These are phyloP conservation scores for Hypoxylon sp. DNA, from an alignment of 2,329 filamentous ascomycete species.

Conservation along the genomic window DNA sequence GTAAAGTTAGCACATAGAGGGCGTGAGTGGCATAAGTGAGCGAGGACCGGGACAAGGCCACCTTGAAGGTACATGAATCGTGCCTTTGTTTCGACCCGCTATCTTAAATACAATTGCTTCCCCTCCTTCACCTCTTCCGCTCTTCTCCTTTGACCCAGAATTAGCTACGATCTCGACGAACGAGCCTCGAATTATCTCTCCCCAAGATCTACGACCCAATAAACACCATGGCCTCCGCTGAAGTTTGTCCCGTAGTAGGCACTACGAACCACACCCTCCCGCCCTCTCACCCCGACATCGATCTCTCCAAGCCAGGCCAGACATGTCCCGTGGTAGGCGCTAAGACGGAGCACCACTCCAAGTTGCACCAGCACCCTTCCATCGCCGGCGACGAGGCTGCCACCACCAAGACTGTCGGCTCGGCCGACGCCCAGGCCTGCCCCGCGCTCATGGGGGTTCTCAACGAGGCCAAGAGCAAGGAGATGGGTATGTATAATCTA, in stretches of 20 bases:
- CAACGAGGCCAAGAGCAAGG: constrained; percentile 48
- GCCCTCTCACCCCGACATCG: constrained; percentile 51
- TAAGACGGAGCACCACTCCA: constrained; percentile 52
- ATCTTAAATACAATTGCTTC: constrained; percentile 23
- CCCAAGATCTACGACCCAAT: constrained; percentile 3
- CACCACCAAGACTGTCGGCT: constrained; percentile 34
- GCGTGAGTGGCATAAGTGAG: neutral
- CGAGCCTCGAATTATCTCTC: too few relatives aligned
- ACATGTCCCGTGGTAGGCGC: constrained; percentile 53
- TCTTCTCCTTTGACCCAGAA: neutral
- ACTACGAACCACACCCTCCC: constrained; percentile 53
- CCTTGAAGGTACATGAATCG: neutral
- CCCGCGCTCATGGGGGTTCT: constrained; percentile 48
- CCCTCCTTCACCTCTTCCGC: constrained; percentile 1
- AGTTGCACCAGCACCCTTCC: constrained; percentile 51
- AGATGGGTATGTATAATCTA: constrained; percentile 42
- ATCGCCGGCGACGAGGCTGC: constrained; percentile 43
- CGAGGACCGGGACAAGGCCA: neutral
- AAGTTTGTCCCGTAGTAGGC: constrained; percentile 53
- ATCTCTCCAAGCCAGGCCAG: constrained; percentile 51
- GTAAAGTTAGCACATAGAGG: constrained; percentile 16
- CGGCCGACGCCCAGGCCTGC: constrained; percentile 50
- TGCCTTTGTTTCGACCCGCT: constrained; percentile 16
- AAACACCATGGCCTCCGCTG: constrained; percentile 43
- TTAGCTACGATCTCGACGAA: neutral